Conservation (phyloP, 2,329 filamentous ascomycete species). For the Penicillium sp. region DNA sequence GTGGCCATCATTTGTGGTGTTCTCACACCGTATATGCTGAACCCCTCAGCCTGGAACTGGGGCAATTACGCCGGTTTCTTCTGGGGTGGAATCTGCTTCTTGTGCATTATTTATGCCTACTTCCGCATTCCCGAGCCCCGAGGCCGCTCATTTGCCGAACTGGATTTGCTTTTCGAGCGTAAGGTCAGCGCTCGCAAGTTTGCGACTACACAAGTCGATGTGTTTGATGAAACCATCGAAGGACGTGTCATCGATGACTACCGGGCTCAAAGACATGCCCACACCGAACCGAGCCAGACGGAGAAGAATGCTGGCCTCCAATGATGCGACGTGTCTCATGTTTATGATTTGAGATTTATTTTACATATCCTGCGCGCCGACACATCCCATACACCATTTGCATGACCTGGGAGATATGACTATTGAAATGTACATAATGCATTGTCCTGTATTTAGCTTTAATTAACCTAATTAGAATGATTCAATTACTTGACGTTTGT, state of each 20-base stretch:
- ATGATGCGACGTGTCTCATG: constrained; percentile 21
- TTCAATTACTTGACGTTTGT: neutral
- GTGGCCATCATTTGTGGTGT: constrained; percentile 79
- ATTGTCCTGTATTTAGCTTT: constrained; percentile 1
- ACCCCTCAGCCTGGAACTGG: constrained; percentile 85
- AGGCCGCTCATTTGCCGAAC: constrained; percentile 79
- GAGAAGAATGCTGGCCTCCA: constrained; percentile 43
- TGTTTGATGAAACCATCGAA: constrained; percentile 48
- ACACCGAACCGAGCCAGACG: constrained; percentile 55
- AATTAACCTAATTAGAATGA: constrained; percentile 1
- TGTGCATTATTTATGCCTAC: constrained; percentile 77
- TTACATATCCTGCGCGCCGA: neutral
- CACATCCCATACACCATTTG: neutral
- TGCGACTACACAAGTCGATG: constrained; percentile 56
- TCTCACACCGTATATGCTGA: constrained; percentile 89
- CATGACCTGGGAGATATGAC: neutral
- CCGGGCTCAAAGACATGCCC: constrained; percentile 47
- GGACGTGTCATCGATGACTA: constrained; percentile 30
- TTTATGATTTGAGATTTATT: constrained; percentile 16
- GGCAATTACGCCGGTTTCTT: constrained; percentile 85
- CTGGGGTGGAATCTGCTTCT: constrained; percentile 77
- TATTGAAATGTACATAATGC: neutral
- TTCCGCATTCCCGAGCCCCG: constrained; percentile 78
- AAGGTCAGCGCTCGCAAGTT: constrained; percentile 72
- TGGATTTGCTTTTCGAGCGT: constrained; percentile 81